Percentiles rank a stretch among this genome's conserved stretches.
These are phyloP conservation scores for Tulasnella sp. DNA, from an alignment of 768 basidiomycete species.

Conservation along the genomic window DNA sequence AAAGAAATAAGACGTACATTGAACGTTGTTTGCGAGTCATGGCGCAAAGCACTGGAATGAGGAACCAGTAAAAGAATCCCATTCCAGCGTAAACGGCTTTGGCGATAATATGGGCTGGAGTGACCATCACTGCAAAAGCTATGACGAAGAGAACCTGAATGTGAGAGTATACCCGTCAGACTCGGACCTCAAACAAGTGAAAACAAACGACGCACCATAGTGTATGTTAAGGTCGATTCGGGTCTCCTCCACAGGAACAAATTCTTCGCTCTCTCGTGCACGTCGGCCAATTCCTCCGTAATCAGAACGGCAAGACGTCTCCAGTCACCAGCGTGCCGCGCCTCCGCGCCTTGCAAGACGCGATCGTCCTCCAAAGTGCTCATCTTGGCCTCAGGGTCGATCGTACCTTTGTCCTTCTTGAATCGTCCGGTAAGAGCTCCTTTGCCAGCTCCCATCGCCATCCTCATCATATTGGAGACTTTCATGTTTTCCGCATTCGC, in stretches of 20 bases:
- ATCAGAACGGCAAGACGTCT: conserved; percentile 43
- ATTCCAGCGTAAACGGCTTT: conserved; percentile 48
- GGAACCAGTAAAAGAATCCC: conserved; percentile 63
- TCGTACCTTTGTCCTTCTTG: conserved; percentile 12
- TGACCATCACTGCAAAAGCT: conserved; percentile 43
- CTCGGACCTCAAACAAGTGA: background rate
- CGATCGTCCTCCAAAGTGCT: conserved; percentile 40
- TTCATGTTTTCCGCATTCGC: background rate
- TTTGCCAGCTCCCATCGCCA: background rate
- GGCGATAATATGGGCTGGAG: conserved; percentile 51
- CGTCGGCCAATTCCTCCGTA: conserved; percentile 49
- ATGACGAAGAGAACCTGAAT: conserved; percentile 43
- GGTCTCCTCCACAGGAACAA: conserved; percentile 67
- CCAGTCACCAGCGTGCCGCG: conserved; percentile 47
- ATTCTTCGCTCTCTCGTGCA: conserved; percentile 63
- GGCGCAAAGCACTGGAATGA: conserved; percentile 53
- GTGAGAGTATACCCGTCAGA: conserved; percentile 26
- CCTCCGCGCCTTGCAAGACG: conserved; percentile 32
- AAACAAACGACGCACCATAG: conserved; percentile 41
- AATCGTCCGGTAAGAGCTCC: conserved; percentile 12
- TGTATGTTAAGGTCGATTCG: conserved; percentile 49
- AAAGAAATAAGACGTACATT: conserved; percentile 38
- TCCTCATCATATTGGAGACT: conserved; percentile 1
- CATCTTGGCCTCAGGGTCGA: conserved; percentile 35
- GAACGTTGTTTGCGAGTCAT: conserved; percentile 48